Percentiles rank a stretch among this genome's conserved stretches.
Conservation (phyloP, 1,139 yeast species). For the Schwanniomyces etchellsii region DNA sequence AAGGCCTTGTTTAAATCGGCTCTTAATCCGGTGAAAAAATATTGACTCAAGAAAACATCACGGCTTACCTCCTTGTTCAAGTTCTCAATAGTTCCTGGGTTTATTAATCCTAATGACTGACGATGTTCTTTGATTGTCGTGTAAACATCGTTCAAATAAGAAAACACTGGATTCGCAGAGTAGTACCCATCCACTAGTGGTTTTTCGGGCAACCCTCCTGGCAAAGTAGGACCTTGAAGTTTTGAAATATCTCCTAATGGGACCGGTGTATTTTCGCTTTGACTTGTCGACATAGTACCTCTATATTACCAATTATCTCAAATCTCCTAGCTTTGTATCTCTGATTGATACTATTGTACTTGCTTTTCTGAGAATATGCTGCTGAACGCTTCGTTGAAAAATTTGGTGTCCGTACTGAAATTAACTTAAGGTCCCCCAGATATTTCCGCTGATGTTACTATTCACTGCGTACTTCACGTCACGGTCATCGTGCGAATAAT, state of each 20-base stretch:
- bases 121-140: constrained; percentile 72
- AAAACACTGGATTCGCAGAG: constrained; percentile 83
- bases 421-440: no score
- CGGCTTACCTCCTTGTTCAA: constrained; percentile 88
- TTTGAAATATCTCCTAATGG: constrained; percentile 51
- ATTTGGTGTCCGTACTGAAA: no score
- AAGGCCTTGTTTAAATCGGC: constrained; percentile 95
- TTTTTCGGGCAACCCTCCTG: constrained; percentile 47
- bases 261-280: constrained; percentile 16
- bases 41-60: constrained; percentile 86
- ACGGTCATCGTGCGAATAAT: no score
- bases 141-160: constrained; percentile 75
- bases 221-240: constrained; percentile 50
- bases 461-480: no score
- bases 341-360: constrained; percentile 8
- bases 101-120: constrained; percentile 70
- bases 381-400: no score
- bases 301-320: no score
- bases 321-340: no score
- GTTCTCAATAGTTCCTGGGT: constrained; percentile 95
- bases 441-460: no score
- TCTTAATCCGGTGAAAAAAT: constrained; percentile 91
- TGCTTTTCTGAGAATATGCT: constrained; percentile 6
- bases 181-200: constrained; percentile 57
- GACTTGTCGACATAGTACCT: neutral